These are phyloP conservation scores for Kondoa malvinella DNA, from an alignment of 768 basidiomycete genomes.

Conservation along the genomic window DNA sequence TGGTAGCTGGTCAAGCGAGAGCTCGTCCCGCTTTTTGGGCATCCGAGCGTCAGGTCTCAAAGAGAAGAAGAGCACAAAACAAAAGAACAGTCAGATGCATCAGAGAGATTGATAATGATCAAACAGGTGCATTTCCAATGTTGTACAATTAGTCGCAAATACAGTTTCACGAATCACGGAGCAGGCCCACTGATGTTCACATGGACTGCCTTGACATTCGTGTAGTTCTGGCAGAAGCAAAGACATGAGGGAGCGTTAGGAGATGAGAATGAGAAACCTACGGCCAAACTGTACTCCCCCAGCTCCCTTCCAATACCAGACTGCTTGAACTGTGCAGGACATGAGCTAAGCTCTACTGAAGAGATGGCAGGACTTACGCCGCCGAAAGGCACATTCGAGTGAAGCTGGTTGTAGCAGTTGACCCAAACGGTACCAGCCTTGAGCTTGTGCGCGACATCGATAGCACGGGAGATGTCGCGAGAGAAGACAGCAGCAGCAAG, in stretches of 20 bases:
- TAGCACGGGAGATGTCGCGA: slow-evolving; percentile 54
- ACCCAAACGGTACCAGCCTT: slow-evolving; percentile 57
- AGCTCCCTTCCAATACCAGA: slow-evolving; percentile 33
- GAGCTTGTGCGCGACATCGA: slow-evolving; percentile 53
- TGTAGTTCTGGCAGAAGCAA: background rate
- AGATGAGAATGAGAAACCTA: background rate
- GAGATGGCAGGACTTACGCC: no score
- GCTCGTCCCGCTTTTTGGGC: no score
- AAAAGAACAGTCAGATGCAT: no score
- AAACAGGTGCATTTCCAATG: background rate
- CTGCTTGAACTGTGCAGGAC: no score
- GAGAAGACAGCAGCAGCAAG: slow-evolving; percentile 77
- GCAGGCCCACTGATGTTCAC: background rate
- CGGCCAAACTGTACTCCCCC: slow-evolving; percentile 23
- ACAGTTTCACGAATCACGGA: background rate
- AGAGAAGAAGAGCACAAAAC: no score
- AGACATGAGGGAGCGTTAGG: background rate
- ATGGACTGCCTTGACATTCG: background rate
- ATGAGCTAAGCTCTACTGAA: no score
- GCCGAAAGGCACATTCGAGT: slow-evolving; percentile 33
- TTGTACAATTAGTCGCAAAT: background rate
- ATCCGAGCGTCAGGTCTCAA: no score
- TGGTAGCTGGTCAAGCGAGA: no score
- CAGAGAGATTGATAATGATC: no score
- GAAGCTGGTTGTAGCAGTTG: slow-evolving; percentile 33